Base-by-base conservation (phyloP, 345 rosid genomes). In the Rhodamnia argentea region DNA sequence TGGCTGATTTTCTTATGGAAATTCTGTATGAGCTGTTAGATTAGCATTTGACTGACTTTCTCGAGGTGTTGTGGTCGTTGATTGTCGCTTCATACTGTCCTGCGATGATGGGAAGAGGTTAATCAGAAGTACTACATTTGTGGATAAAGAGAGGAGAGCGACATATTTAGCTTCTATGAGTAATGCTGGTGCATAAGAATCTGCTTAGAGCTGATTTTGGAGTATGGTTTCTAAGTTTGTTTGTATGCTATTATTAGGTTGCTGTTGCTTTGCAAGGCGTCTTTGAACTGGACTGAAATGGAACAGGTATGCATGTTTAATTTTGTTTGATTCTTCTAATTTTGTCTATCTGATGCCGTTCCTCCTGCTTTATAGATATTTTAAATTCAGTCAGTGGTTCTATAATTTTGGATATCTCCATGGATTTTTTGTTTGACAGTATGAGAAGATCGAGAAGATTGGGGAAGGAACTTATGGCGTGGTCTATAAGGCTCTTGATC, bases 391-490 rank as follows among this genome's bases (percentile, higher is more conserved):
- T 51, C 23, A 9, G 5, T 32, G 24, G 47, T 37, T 70, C 9
- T 70, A 18, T 70, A 70, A 44, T 32, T 16, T 32, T 32, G 78
- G 44, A 70, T 32, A 82, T 44, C 83, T 44, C 20, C 83, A 12
- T 82, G 78, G 29, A 50, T 26, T 32, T 51, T 57, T 26, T 24
- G 58, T 14, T 29, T 84, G 89, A 74, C 92, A 96, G 99, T 97
- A 96, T 84, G 97, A 96, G 94, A 96, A 94, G 89, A 95, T 97
- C 59, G 98, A 95, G 94, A 97, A 96, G 93, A 96, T 97, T 42
- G 98, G 99, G 85, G 99, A 96, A 89, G 99, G 99, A 84, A 95
- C 98, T 22, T 95, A 94, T 87, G 99, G 99, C 44, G 99, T 94
- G 84, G 99, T 97, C 57, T 96, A 95, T 86, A 96, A 96, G 91